phyloP scores from a whole-genome alignment of 495 filamentous ascomycete genomes.

The Daldinia grandis region DNA sequence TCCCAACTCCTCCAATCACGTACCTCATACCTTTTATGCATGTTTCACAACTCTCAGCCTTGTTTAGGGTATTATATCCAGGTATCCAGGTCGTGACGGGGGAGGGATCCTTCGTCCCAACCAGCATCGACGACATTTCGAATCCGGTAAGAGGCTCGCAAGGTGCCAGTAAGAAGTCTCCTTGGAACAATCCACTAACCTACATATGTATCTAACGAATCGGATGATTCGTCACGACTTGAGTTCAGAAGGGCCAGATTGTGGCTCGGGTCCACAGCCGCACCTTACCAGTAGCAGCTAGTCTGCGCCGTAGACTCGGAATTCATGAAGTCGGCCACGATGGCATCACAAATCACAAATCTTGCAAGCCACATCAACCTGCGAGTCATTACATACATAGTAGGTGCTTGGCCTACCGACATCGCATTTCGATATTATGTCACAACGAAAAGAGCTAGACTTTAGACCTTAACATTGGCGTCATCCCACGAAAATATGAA shows the following conservation, averaged over 20 bases:
- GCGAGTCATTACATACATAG: conserved; percentile 18
- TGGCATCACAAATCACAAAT: background rate
- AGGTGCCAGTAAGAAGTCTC: conserved; percentile 6
- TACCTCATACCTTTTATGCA: conserved; percentile 2
- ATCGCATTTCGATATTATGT: background rate
- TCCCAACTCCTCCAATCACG: conserved; percentile 23
- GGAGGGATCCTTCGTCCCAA: conserved; percentile 29
- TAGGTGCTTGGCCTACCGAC: conserved; percentile 7
- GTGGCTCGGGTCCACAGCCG: conserved; percentile 12
- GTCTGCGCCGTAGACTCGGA: conserved; percentile 28
- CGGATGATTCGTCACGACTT: conserved; percentile 25
- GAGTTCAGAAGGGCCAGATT: conserved; percentile 1
- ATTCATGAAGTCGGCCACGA: conserved; percentile 9
- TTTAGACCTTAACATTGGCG: background rate
- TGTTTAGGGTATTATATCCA: conserved; percentile 18
- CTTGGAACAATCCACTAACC: background rate
- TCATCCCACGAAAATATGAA: conserved; percentile 4
- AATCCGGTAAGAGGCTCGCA: conserved; percentile 33
- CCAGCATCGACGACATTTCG: conserved; percentile 3
- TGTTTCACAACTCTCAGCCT: conserved; percentile 37
- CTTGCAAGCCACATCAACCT: background rate
- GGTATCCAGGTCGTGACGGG: conserved; percentile 5
- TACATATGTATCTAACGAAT: conserved; percentile 29
- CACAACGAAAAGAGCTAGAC: background rate
- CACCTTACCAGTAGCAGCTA: conserved; percentile 25